Percentiles rank a stretch among this genome's conserved stretches.
Evolutionary conservation across 2,329 filamentous ascomycete species (phyloP).

Genomic region (Monosporascus ibericus): DNA sequence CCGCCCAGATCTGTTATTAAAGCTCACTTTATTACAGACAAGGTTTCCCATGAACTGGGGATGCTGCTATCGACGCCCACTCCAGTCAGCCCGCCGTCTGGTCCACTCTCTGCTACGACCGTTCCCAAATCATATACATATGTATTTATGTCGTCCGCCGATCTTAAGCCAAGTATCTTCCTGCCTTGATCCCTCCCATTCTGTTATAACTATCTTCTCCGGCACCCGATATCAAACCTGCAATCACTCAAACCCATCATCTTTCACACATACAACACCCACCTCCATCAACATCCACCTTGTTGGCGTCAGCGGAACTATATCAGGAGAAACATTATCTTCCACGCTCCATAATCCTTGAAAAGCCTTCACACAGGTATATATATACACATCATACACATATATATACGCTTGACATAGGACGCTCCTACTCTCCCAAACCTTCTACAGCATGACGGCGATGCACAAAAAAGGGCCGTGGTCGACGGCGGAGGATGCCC

Average conservation of each 20-base stretch:
- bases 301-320: neutral
- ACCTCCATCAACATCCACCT: neutral
- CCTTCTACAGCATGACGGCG: neutral
- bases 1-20: neutral
- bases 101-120: neutral
- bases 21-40: neutral
- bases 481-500: conserved; percentile 70
- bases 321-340: no score
- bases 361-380: no score
- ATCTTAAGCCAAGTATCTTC: neutral
- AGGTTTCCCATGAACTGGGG: neutral
- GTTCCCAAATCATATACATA: neutral
- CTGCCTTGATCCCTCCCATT: neutral
- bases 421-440: no score
- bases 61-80: neutral
- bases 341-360: no score
- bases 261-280: neutral
- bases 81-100: neutral
- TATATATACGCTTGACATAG: no score
- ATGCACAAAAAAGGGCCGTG: conserved; percentile 63
- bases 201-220: neutral
- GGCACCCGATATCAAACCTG: neutral
- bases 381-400: no score
- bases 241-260: neutral
- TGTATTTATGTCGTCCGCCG: neutral